Base-by-base conservation (phyloP, 2,329 filamentous ascomycete species). In the Fusarium sp. region DNA sequence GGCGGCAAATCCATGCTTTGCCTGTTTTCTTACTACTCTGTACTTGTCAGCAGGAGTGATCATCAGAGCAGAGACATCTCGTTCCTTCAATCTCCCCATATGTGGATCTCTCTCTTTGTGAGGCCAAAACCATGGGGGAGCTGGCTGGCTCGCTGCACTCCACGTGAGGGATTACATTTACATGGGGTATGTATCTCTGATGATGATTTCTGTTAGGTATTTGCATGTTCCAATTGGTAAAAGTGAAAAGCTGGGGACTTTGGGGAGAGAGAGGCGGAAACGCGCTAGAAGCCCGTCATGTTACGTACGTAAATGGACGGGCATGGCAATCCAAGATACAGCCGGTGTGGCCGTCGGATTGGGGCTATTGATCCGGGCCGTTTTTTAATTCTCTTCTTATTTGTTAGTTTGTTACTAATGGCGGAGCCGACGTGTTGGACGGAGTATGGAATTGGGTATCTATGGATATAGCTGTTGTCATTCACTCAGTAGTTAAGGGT, bases 271-370 rank as follows among this genome's bases (percentile, higher is more conserved):
- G 44, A 52, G 26, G 58, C 44, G 59, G 61, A 58, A 64, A 46
- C 39, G 12, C 60, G 46, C 57, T 47, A 73, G 63, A 72, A 70
- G 61, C 31, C 42, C 56, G 57, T 65, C 50, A 72, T 72, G 70
- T 74, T 72, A 73, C 71, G 67, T 74, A 74, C 69, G n/a, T n/a
- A n/a, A n/a, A n/a, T n/a, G n/a, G n/a, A n/a, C n/a, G n/a, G n/a
- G n/a, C n/a, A 55, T 47, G 50, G 37, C 47, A 23, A 50, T 33
- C 21, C 24, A n/a, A 15, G 55, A 55, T 39, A 35, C 24, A 56
- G 39, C 66, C 68, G 66, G 66, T 50, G 53, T 64, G 60, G 44
- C 57, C 66, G 53, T 67, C 46, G 46, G 66, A 57, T 54, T 73
- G 56, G 56, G 56, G 55, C 41, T 65, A 44, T 35, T 13, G 24